Base-by-base conservation (phyloP, 2,329 filamentous ascomycete genomes). In the Cladophialophora yegresii region DNA sequence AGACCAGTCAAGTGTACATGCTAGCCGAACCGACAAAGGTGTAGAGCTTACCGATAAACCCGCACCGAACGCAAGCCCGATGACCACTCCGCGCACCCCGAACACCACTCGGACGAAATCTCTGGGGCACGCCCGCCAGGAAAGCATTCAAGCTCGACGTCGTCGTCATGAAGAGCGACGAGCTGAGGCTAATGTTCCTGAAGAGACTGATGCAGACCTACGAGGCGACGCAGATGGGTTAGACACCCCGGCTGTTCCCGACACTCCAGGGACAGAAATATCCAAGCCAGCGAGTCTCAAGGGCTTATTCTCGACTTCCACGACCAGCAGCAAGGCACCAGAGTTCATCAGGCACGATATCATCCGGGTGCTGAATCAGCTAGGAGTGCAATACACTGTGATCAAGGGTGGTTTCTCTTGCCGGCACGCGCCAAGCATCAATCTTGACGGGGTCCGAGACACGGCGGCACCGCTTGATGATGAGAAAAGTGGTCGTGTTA, bases 221-320 rank as follows among this genome's bases (percentile, higher is more conserved):
- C 85, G 84, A 20, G 81, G 79, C n/a, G 79, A 79, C 45, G 79
- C 81, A 1, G 82, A 83, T 63, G 81, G 78, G 28, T 74, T 82
- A 20, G 82, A 84, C 47, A 81, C 79, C 56, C 77, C 77, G 12
- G 72, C 74, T 26, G 76, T 79, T 26, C 71, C 71, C 43, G 77
- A 79, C 57, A 79, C 79, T 40, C 76, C 79, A 54, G 87, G 89
- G 4, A 92, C 96, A 70, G 85, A 93, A 66, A 88, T 93, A 59
- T 78, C 78, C 13, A 97, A 96, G 76, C 95, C 95, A 0, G 95
- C 98, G 2, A 98, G 90, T 76, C 85, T 99, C 63, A 99, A 98
- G 77, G 95, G 95, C 4, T 83, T 99, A 20, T 98, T 99, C 79
- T 98, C 93, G 72, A 95, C 98, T 60, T 96, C 92, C 3, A 99